Evolutionary conservation across 2,329 filamentous ascomycete genomes (phyloP), one percentile per base, ranked within the genome.

Genomic region (Fusarium camptoceras): DNA sequence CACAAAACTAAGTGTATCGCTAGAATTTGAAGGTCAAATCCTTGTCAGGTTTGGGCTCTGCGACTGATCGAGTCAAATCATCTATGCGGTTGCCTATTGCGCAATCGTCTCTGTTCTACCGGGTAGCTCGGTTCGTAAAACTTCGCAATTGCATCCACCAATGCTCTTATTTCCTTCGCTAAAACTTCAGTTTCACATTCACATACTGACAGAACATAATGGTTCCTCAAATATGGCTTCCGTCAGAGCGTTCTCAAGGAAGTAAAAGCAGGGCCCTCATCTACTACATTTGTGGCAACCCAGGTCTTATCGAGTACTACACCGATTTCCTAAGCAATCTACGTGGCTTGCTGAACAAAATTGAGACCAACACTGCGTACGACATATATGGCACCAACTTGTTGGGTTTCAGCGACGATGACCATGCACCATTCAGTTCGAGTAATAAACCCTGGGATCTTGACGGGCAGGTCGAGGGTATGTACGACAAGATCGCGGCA

Each of bases 271-370:
- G 75, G 64, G 81, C 80, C 64, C 85, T 94, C 51, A 81, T 94
- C 71, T 94, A 89, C 81, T 91, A 93, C 78, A 84, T 95, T 42
- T 88, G 91, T 28, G 92, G 92, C 22, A 95, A 95, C 70, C 92
- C 92, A 8, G 92, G 92, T 8, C 83, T 94, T 20, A 86, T 94
- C 53, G 87, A 86, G 59, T 95, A 92, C 83, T 95, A 95, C 79
- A 81, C 81, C 60, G 84, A 87, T 39, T 95, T 94, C 78, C 83
- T 94, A 14, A 81, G 81, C 0, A 82, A 84, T 16, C 80, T 94
- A 4, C 83, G 88, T 47, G 76, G 79, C 1, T 79, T 88, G 15
- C 80, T 93, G 15, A 81, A 86, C 67, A 78, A 78, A 25, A 78
- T 78, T 8, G 81, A 83, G 66, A 49, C 59, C 30, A 68, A 64